Conservation (phyloP, 371 early-diverging fungal species). For the Chytridiales sp. region DNA sequence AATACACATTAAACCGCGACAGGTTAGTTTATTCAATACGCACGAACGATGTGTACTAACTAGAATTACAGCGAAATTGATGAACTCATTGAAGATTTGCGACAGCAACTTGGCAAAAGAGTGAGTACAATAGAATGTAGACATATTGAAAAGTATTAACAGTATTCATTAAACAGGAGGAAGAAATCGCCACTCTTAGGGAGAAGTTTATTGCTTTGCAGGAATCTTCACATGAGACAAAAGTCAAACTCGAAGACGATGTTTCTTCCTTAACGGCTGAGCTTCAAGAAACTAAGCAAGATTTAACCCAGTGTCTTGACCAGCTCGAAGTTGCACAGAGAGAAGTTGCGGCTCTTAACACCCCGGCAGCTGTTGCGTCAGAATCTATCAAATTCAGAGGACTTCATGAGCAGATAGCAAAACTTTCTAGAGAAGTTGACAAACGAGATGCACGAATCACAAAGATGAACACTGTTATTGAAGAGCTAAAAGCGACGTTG, state of each 20-base stretch:
- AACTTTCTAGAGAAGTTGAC: slow-evolving; percentile 26
- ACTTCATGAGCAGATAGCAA: slow-evolving; percentile 14
- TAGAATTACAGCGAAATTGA: too few relatives aligned
- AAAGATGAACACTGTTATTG: slow-evolving; percentile 26
- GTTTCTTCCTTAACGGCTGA: slow-evolving; percentile 10
- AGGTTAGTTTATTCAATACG: neutral
- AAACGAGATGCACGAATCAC: slow-evolving; percentile 23
- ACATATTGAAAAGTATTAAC: slow-evolving; percentile 10
- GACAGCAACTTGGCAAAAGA: too few relatives aligned
- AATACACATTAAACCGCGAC: slow-evolving; percentile 12
- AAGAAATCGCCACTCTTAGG: slow-evolving; percentile 18
- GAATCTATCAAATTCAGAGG: slow-evolving; percentile 5
- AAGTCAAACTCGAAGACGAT: slow-evolving; percentile 5
- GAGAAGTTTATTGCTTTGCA: slow-evolving; percentile 13
- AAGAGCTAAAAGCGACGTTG: slow-evolving; percentile 25
- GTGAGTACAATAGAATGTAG: neutral
- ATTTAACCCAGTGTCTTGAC: too few relatives aligned
- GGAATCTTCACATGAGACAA: slow-evolving; percentile 8
- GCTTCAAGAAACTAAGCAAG: slow-evolving; percentile 1
- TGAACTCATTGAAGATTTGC: neutral
- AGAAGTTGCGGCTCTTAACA: slow-evolving; percentile 5
- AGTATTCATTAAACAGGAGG: slow-evolving; percentile 23
- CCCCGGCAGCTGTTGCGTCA: slow-evolving; percentile 8
- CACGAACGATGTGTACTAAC: neutral
- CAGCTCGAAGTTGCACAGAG: slow-evolving; percentile 8